Percentiles rank a stretch among this genome's conserved stretches.
Conservation (phyloP, 2,329 filamentous ascomycete genomes). For the Fusarium hainanense region DNA sequence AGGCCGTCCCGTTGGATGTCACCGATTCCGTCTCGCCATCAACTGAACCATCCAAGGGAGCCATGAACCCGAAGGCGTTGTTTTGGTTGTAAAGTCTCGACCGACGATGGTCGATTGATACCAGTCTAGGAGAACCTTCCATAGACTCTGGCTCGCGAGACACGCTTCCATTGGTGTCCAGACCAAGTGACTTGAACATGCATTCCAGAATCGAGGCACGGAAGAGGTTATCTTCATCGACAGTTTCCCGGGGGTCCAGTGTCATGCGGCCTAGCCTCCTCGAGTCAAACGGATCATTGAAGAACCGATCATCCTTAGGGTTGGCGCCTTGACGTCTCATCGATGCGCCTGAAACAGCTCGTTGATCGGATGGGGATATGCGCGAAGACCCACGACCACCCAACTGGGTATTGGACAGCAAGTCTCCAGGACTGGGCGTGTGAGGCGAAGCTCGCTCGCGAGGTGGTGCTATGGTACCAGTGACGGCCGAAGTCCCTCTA, state of each 20-base stretch:
- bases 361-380: constrained; percentile 39
- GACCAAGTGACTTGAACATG: constrained; percentile 92
- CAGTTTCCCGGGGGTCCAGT: constrained; percentile 78
- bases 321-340: constrained; percentile 54
- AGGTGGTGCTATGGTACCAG: constrained; percentile 54
- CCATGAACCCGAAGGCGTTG: constrained; percentile 91
- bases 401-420: constrained; percentile 81
- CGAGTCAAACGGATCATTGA: constrained; percentile 68
- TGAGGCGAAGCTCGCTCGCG: constrained; percentile 57
- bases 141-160: constrained; percentile 77
- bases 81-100: constrained; percentile 77
- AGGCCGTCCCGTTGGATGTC: constrained; percentile 74
- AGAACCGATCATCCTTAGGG: constrained; percentile 62
- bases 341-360: constrained; percentile 29
- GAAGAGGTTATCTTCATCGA: constrained; percentile 90
- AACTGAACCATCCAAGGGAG: constrained; percentile 76
- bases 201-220: constrained; percentile 91
- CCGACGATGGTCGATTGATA: constrained; percentile 83
- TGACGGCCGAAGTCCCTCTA: constrained; percentile 57
- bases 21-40: constrained; percentile 91
- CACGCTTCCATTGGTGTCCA: constrained; percentile 75
- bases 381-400: constrained; percentile 68
- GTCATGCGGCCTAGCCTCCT: constrained; percentile 61
- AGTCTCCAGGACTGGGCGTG: constrained; percentile 77
- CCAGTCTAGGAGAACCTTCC: constrained; percentile 84